Evolutionary conservation across 768 basidiomycete species (phyloP).

Genomic region (Hortiboletus campestris): DNA sequence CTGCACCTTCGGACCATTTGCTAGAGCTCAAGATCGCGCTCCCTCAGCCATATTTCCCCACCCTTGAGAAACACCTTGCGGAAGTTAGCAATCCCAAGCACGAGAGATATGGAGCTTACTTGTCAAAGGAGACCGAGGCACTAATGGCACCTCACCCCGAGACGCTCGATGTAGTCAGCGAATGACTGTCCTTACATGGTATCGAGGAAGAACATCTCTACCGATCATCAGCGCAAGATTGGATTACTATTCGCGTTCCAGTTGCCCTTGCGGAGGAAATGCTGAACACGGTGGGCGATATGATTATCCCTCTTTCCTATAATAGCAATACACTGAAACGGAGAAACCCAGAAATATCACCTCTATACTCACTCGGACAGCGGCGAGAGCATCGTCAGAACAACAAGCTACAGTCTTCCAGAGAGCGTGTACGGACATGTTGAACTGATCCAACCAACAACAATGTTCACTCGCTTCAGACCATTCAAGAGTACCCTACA

Average conservation of each 20-base stretch:
- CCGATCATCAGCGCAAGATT: constrained; percentile 67
- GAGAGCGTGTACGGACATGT: constrained; percentile 55
- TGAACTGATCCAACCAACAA: constrained; percentile 72
- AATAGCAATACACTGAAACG: not conserved
- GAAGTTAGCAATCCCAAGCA: constrained; percentile 61
- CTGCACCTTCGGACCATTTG: constrained; percentile 43
- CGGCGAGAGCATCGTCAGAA: constrained; percentile 58
- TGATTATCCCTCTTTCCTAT: no score
- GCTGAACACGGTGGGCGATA: constrained; percentile 57
- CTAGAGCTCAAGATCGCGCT: constrained; percentile 59
- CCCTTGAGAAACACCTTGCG: constrained; percentile 50
- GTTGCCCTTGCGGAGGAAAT: constrained; percentile 63
- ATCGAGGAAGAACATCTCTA: constrained; percentile 44
- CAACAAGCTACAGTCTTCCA: constrained; percentile 69
- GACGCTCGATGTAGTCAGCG: constrained; percentile 51
- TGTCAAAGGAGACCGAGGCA: constrained; percentile 65
- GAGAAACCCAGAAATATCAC: constrained; percentile 51
- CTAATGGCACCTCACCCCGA: constrained; percentile 57
- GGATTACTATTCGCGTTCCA: constrained; percentile 60
- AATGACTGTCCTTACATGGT: constrained; percentile 61
- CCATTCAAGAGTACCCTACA: constrained; percentile 42
- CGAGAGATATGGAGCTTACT: constrained; percentile 50
- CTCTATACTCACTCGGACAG: constrained; percentile 54
- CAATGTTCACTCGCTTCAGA: constrained; percentile 55
- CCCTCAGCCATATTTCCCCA: constrained; percentile 48